Evolutionary conservation across 306 rosid genomes (phyloP).

Genomic region (Senna tora): DNA sequence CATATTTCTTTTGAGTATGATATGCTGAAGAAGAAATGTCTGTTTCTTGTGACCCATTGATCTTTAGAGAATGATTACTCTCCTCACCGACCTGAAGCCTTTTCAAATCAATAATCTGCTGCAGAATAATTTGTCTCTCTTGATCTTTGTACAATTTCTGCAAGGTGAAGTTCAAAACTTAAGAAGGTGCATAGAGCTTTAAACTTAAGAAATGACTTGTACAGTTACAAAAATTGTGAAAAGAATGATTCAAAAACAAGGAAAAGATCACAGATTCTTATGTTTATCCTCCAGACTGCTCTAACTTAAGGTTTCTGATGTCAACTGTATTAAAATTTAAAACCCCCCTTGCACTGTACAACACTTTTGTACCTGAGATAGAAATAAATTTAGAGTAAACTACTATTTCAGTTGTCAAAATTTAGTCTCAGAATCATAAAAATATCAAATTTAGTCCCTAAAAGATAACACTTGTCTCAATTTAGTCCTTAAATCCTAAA

Average conservation of each 20-base stretch:
- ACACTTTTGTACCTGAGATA: neutral
- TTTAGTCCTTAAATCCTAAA: too few relatives aligned
- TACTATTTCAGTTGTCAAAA: too few relatives aligned
- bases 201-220: neutral
- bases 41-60: conserved; percentile 42
- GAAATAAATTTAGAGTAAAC: conserved; percentile 7
- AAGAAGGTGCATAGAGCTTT: conserved; percentile 14
- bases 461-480: too few relatives aligned
- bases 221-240: neutral
- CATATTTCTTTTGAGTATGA: conserved; percentile 40
- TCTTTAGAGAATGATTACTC: conserved; percentile 39
- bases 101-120: conserved; percentile 75
- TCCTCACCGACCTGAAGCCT: conserved; percentile 57
- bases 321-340: neutral
- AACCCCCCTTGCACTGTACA: neutral
- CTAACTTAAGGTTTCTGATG: neutral
- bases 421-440: too few relatives aligned
- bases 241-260: neutral
- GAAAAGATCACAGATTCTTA: neutral
- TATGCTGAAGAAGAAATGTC: conserved; percentile 40
- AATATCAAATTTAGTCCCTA: too few relatives aligned
- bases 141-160: conserved; percentile 51
- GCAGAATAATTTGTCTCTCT: conserved; percentile 56
- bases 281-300: neutral
- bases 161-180: conserved; percentile 31